Evolutionary conservation across 768 basidiomycete species (phyloP), one percentile per base, ranked within the genome.

Genomic region (Boletus rubroflammeus): DNA sequence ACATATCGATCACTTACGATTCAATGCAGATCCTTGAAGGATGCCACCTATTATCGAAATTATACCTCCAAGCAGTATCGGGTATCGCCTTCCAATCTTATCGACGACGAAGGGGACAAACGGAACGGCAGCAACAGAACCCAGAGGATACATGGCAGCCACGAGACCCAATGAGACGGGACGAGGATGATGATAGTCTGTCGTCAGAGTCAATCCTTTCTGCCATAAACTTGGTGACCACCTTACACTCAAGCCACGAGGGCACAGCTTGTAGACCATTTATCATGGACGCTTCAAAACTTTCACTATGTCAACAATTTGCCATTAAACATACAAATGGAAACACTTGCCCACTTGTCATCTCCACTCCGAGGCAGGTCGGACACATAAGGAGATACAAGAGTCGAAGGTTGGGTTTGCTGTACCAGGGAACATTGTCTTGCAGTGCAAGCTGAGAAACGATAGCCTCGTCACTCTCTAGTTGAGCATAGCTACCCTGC

Each of bases 361-460:
- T 54, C 40, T 61, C 60, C 41, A 65, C 60, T n/a, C 55, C 56
- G 3, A 67, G 48, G 44, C 62, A 64, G 7, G 59, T 40, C 14
- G 82, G 84, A 56, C 84, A 70, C 65, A 85, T 73, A 46, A 84
- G 44, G 25, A 85, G 53, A 66, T 85, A 85, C 40, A 85, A 58
- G 23, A 73, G 34, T 21, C 83, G 71, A 55, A 86, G 68, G 57
- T 85, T 85, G 2, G 73, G 82, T 59, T 85, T 86, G 57, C 62
- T 65, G 65, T 84, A 85, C 84, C 85, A 86, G 38, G 82, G 80
- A 6, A 73, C 74, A 35, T 70, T 72, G 64, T 86, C 84, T 50
- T 77, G 71, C 15, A 58, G n/a, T 14, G 48, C 60, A 19, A 66
- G 63, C 21, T 29, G 54, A 32, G 63, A 65, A 44, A 67, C 62